These are phyloP conservation scores for Coniella lustricola DNA, from an alignment of 2,329 filamentous ascomycete genomes.

Conservation along the genomic window DNA sequence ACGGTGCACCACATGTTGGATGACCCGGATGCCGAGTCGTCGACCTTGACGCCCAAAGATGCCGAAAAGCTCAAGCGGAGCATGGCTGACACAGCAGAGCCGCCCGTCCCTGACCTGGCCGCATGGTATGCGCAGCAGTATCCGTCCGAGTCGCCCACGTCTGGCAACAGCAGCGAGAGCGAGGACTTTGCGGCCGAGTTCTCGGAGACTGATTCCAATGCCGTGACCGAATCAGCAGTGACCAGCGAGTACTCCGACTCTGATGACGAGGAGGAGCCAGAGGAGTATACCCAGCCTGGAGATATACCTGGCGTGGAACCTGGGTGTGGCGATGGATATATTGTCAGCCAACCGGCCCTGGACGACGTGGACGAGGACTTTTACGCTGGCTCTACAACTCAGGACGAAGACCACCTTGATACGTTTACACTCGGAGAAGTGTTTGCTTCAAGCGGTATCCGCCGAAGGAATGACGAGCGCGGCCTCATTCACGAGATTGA, in stretches of 20 bases:
- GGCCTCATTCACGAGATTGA: constrained; percentile 85
- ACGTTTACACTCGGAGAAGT: constrained; percentile 76
- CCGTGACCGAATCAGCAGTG: constrained; percentile 41
- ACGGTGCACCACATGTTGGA: constrained; percentile 97
- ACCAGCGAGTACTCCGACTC: constrained; percentile 43
- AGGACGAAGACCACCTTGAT: constrained; percentile 76
- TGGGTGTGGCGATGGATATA: constrained; percentile 67
- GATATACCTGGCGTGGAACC: constrained; percentile 74
- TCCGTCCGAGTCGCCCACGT: constrained; percentile 26
- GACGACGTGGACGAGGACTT: constrained; percentile 81
- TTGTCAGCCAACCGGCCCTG: constrained; percentile 85
- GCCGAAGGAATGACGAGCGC: constrained; percentile 61
- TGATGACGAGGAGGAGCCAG: constrained; percentile 40
- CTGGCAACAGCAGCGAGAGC: constrained; percentile 34
- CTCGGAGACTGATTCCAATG: constrained; percentile 54
- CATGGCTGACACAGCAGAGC: constrained; percentile 20
- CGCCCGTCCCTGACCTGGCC: constrained; percentile 28
- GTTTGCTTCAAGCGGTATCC: constrained; percentile 84
- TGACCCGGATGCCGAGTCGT: constrained; percentile 42
- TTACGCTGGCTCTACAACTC: constrained; percentile 62
- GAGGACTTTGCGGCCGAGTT: constrained; percentile 55
- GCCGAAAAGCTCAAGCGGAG: constrained; percentile 18
- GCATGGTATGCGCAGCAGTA: constrained; percentile 35
- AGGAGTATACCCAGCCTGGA: constrained; percentile 53
- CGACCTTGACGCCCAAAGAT: constrained; percentile 3